Evolutionary conservation across 805 yeast species (phyloP), one percentile per base, ranked within the genome.

Genomic region (Teunomyces atbi): DNA sequence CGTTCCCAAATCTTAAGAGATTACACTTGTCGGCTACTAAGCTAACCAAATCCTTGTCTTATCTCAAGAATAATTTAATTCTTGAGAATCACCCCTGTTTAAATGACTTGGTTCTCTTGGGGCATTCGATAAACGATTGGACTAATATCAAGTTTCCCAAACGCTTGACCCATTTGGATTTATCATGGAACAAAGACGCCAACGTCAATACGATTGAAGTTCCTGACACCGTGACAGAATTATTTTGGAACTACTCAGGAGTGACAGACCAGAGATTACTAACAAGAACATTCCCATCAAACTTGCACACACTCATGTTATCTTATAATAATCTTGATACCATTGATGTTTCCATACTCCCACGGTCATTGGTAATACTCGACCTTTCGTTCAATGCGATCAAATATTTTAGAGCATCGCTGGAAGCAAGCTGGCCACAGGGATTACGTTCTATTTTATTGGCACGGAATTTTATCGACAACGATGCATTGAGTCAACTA

Each of bases 51-150:
- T 12, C 50, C 52, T 5, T 35, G 26, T 15, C 40, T 32, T 30
- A 20, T 27, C 35, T 39, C 36, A 42, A 12, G n/a, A 41, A 29
- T 8, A 29, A 42, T 23, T 30, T 19, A 5, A 35, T 38, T 11
- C 36, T 61, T 47, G 21, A 45, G 10, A 12, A 42, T 8, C 43
- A 56, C 39, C 46, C 46, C 18, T 4, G 52, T 6, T 45, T 69
- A 30, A 47, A 57, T 10, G 60, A 61, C n/a, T 38, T 70, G 27
- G 62, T 67, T 3, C 53, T 68, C 13, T 56, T 70, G 44, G 72
- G 69, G 5, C 74, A 69, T 45, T 57, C 55, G 5, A 55, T 66
- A 3, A 41, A 47, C 5, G 48, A 62, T 39, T 70, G 74, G 74
- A 44, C 61, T 0, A 46, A 43, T 3, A 53, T 61, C 10, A 20